phyloP scores from a whole-genome alignment of 805 yeast genomes.

The Cyberlindnera amylophila region DNA sequence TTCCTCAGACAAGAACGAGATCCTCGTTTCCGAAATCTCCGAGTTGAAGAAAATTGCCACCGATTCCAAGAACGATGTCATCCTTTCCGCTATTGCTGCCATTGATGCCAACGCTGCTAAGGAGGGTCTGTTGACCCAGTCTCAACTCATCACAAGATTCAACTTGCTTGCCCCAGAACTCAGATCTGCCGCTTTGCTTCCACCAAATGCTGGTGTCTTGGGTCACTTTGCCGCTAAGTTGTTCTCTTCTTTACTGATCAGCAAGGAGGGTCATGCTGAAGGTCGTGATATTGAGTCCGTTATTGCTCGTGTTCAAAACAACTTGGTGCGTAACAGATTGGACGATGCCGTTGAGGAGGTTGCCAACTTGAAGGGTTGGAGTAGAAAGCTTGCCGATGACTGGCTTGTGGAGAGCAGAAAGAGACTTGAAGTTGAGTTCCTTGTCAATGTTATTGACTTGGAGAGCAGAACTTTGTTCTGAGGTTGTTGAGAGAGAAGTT shows the following conservation, averaged over 20 bases:
- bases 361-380: constrained; percentile 87
- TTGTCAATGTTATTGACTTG: constrained; percentile 63
- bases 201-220: constrained; percentile 92
- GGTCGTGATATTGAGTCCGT: constrained; percentile 88
- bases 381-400: constrained; percentile 82
- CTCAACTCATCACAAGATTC: constrained; percentile 34
- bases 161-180: constrained; percentile 77
- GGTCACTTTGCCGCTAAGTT: constrained; percentile 83
- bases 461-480: constrained; percentile 51
- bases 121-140: constrained; percentile 50
- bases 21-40: constrained; percentile 25
- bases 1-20: constrained; percentile 34
- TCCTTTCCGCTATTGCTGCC: constrained; percentile 42
- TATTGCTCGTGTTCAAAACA: constrained; percentile 77
- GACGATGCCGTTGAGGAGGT: constrained; percentile 92
- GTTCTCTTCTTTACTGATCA: constrained; percentile 70
- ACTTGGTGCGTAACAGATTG: constrained; percentile 70
- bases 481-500: no score
- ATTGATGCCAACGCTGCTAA: constrained; percentile 42
- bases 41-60: constrained; percentile 32
- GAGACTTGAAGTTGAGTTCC: constrained; percentile 82
- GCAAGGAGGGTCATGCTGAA: constrained; percentile 73
- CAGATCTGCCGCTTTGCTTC: constrained; percentile 82
- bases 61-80: constrained; percentile 43
- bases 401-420: constrained; percentile 90